phyloP scores from a whole-genome alignment of 495 filamentous ascomycete genomes.

The Penicillium soppii region DNA sequence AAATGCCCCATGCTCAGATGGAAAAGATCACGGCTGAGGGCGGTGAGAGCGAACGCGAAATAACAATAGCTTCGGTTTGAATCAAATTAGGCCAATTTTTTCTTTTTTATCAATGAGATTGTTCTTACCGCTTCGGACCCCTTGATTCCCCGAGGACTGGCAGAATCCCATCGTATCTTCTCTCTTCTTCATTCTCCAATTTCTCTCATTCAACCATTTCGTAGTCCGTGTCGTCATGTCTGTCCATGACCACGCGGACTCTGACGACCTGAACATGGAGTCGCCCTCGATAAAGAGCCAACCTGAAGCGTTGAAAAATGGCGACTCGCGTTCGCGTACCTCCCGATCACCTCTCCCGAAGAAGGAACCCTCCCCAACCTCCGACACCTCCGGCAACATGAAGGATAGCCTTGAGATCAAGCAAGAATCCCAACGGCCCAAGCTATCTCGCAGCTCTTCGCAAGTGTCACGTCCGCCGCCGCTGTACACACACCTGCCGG shows the following conservation, averaged over 20 bases:
- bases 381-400: conserved; percentile 13
- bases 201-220: conserved; percentile 5
- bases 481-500: conserved; percentile 67
- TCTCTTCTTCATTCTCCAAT: conserved; percentile 5
- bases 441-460: conserved; percentile 71
- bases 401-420: conserved; percentile 56
- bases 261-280: conserved; percentile 19
- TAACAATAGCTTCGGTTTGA: conserved; percentile 11
- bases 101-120: conserved; percentile 7
- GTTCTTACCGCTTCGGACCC: conserved; percentile 9
- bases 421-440: conserved; percentile 66
- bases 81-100: conserved; percentile 7
- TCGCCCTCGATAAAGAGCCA: conserved; percentile 11
- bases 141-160: conserved; percentile 5
- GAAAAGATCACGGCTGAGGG: not conserved
- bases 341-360: conserved; percentile 17
- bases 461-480: conserved; percentile 58
- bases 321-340: conserved; percentile 1
- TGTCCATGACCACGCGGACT: conserved; percentile 47
- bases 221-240: conserved; percentile 49
- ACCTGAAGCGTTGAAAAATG: conserved; percentile 15
- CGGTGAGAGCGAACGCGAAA: conserved; percentile 9
- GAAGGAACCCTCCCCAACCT: conserved; percentile 6
- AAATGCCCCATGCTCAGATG: not conserved
- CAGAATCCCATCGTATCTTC: conserved; percentile 1